A percentile compares a stretch with the other conserved stretches of the same genome.
Conservation (phyloP, 345 rosid species). For the Eucalyptus curtisii region DNA sequence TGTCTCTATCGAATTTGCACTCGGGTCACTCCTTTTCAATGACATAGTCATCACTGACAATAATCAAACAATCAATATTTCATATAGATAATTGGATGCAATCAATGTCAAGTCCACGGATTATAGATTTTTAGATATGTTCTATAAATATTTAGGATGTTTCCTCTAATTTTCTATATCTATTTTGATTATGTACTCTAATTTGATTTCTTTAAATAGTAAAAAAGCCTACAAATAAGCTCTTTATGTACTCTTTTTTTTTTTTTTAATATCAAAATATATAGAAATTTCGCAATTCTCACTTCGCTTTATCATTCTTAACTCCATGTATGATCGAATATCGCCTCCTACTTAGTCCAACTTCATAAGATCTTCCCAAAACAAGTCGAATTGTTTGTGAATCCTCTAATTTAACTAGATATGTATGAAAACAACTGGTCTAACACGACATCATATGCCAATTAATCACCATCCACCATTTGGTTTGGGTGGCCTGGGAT, state of each 20-base stretch:
- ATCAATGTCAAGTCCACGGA: background rate
- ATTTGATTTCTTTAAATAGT: no score
- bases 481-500: background rate
- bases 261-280: no score
- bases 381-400: background rate
- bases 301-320: no score
- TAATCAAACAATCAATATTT: background rate
- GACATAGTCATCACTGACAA: background rate
- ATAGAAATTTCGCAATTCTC: no score
- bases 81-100: background rate
- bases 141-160: no score
- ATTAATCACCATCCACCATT: background rate
- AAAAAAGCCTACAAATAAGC: no score
- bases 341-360: background rate
- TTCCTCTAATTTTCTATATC: no score
- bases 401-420: background rate
- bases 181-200: no score
- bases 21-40: background rate
- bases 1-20: background rate
- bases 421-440: background rate
- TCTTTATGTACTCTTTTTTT: no score
- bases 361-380: background rate
- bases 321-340: background rate
- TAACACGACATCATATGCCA: background rate
- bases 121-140: no score